phyloP scores from a whole-genome alignment of 129 eudicot species.

The Arctium minus region DNA sequence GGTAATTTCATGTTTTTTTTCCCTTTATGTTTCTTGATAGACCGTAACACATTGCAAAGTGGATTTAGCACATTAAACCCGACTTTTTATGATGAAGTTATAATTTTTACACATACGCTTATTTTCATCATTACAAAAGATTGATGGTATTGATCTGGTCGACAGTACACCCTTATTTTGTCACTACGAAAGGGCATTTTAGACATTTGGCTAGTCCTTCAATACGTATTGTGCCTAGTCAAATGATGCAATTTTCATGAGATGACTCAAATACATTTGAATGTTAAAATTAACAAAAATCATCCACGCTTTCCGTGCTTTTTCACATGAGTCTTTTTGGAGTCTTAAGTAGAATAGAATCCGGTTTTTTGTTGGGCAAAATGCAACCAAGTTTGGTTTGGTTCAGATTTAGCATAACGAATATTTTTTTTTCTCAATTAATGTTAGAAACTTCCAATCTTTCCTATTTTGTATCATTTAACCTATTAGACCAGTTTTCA shows the following conservation, averaged over 20 bases:
- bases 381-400: no score
- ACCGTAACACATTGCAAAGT: neutral
- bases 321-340: neutral
- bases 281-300: neutral
- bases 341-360: neutral
- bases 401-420: no score
- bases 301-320: neutral
- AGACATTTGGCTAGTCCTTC: neutral
- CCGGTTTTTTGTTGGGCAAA: neutral
- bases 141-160: neutral
- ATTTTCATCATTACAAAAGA: neutral
- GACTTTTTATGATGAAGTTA: neutral
- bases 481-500: no score
- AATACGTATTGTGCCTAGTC: neutral
- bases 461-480: no score
- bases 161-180: neutral
- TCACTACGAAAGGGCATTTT: neutral
- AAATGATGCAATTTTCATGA: neutral
- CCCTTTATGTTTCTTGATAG: neutral
- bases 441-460: no score
- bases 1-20: neutral
- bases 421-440: no score
- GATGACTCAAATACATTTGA: neutral
- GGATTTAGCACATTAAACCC: neutral
- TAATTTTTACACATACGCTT: neutral